A percentile compares a stretch with the other conserved stretches of the same genome.
phyloP scores from a whole-genome alignment of 2,329 filamentous ascomycete species.

The Colletotrichum musicola region DNA sequence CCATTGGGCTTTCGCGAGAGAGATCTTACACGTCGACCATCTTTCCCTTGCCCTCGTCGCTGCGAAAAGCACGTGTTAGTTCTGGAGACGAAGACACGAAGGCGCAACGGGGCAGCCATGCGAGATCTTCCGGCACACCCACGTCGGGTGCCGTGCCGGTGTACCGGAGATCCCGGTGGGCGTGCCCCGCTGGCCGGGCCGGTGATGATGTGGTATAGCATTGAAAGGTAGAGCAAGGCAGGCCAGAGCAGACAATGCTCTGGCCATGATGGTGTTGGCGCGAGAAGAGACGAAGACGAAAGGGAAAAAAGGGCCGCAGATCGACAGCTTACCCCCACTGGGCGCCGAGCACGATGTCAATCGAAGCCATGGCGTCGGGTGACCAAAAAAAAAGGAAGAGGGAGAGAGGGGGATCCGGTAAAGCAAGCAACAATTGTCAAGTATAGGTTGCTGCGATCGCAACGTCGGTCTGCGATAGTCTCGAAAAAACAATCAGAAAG shows the following conservation, averaged over 20 bases:
- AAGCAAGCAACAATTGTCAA: conserved; percentile 37
- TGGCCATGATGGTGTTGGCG: not conserved
- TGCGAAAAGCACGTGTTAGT: conserved; percentile 41
- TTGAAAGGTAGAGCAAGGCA: conserved; percentile 42
- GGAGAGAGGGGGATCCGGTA: conserved; percentile 4
- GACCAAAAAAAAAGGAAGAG: not conserved
- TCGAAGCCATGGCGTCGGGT: conserved; percentile 41
- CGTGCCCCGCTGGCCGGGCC: conserved; percentile 16
- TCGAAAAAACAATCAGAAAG: conserved; percentile 36
- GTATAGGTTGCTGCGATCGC: conserved; percentile 39
- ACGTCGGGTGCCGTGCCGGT: not conserved
- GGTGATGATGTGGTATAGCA: conserved; percentile 34
- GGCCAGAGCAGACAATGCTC: conserved; percentile 38
- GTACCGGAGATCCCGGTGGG: not conserved
- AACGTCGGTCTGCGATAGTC: conserved; percentile 40
- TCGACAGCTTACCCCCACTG: conserved; percentile 52
- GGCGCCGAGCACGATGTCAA: conserved; percentile 51
- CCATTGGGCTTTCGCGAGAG: conserved; percentile 36
- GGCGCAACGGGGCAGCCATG: conserved; percentile 10
- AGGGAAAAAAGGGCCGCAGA: conserved; percentile 11
- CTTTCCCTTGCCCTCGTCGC: conserved; percentile 56
- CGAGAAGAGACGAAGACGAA: not conserved
- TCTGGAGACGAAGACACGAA: conserved; percentile 3
- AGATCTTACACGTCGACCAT: conserved; percentile 50
- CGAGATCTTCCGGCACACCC: not conserved